Conservation (phyloP, 2,329 filamentous ascomycete species). For the Apiospora marii region DNA sequence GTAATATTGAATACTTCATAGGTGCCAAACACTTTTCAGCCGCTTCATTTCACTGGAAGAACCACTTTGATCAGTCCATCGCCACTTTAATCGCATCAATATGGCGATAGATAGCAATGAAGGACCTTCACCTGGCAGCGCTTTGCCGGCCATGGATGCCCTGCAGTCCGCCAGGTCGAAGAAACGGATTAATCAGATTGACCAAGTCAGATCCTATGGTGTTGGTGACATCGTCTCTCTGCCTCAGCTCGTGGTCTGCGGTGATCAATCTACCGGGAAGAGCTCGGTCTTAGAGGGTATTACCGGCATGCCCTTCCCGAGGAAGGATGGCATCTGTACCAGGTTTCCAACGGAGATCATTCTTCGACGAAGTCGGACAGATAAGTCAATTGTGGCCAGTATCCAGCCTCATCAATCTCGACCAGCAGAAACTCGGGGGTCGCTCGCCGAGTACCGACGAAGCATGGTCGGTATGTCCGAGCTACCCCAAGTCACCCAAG, state of each 20-base stretch:
- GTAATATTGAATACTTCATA: no score
- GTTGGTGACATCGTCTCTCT: slow-evolving; percentile 30
- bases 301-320: slow-evolving; percentile 36
- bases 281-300: slow-evolving; percentile 36
- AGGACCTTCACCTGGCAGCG: no score
- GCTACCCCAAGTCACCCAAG: slow-evolving; percentile 34
- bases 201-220: slow-evolving; percentile 24
- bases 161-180: no score
- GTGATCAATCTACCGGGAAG: slow-evolving; percentile 37
- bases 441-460: slow-evolving; percentile 28
- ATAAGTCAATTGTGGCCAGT: no score
- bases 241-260: slow-evolving; percentile 36
- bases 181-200: slow-evolving; percentile 30
- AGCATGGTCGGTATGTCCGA: slow-evolving; percentile 32
- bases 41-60: no score
- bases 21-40: no score
- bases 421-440: slow-evolving; percentile 15
- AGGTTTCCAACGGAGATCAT: slow-evolving; percentile 38
- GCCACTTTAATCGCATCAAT: no score
- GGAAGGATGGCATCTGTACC: slow-evolving; percentile 34
- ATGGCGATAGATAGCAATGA: no score
- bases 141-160: no score
- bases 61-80: no score
- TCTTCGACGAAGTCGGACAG: no score
- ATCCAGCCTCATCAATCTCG: slow-evolving; percentile 32